Conservation (phyloP, 495 filamentous ascomycete genomes). For the Hypoxylon rickii region DNA sequence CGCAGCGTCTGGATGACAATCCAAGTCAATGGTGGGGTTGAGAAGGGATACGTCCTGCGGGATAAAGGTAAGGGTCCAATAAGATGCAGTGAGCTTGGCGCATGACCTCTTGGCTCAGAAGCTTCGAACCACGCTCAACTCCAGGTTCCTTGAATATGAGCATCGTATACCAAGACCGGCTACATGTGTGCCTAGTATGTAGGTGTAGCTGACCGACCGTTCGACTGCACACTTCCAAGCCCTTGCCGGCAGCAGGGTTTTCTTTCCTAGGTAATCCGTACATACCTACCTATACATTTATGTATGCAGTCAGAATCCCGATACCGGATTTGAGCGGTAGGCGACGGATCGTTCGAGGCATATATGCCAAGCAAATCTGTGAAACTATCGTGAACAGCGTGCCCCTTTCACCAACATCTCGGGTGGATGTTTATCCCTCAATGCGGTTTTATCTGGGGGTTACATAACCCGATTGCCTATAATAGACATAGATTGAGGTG, state of each 20-base stretch:
- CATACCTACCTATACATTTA: not conserved
- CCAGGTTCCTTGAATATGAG: constrained; percentile 24
- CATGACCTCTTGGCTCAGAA: constrained; percentile 10
- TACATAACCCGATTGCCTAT: too few relatives aligned
- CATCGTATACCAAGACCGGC: constrained; percentile 5
- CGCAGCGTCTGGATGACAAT: constrained; percentile 21
- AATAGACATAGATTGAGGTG: not conserved
- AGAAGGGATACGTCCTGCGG: constrained; percentile 20
- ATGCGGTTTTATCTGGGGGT: too few relatives aligned
- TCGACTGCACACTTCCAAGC: too few relatives aligned
- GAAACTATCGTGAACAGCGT: not conserved
- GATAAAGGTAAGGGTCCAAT: constrained; percentile 11
- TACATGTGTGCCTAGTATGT: not conserved
- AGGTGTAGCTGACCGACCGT: constrained; percentile 8
- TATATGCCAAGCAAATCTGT: not conserved
- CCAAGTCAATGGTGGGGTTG: constrained; percentile 10
- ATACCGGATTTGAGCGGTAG: constrained; percentile 22
- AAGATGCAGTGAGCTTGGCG: constrained; percentile 25
- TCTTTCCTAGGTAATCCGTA: too few relatives aligned
- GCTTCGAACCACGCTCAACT: constrained; percentile 11
- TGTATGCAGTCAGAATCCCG: not conserved
- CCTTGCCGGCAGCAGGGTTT: too few relatives aligned
- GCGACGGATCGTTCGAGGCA: not conserved
- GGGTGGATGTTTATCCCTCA: too few relatives aligned
- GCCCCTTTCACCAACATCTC: constrained; percentile 9